Conservation (phyloP, 2,329 filamentous ascomycete species). For the Talaromyces sp. region DNA sequence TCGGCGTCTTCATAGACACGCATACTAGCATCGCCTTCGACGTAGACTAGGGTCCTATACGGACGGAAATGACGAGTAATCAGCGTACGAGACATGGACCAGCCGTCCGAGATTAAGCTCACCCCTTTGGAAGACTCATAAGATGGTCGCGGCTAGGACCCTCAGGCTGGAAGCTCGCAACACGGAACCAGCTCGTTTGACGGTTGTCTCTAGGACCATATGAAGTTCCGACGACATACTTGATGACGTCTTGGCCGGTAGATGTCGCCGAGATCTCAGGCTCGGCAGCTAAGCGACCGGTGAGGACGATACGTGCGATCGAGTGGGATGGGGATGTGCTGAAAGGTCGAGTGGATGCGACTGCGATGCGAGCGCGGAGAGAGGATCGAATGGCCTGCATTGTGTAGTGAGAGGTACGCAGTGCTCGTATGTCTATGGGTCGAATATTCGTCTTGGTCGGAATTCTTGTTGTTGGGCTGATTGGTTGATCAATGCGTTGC, state of each 20-base stretch:
- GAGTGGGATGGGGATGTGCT: slow-evolving; percentile 58
- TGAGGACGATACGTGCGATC: slow-evolving; percentile 75
- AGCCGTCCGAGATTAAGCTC: slow-evolving; percentile 37
- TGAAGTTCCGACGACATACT: slow-evolving; percentile 69
- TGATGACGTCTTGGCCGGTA: slow-evolving; percentile 67
- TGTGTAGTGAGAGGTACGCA: background rate
- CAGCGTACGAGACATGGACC: background rate
- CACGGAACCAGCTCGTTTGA: slow-evolving; percentile 78
- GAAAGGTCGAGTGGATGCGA: slow-evolving; percentile 59
- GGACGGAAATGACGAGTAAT: background rate
- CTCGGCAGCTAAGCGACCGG: slow-evolving; percentile 74
- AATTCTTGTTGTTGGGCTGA: background rate
- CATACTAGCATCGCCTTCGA: slow-evolving; percentile 77
- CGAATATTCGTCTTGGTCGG: background rate
- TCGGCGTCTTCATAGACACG: slow-evolving; percentile 63
- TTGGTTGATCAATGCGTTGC: background rate
- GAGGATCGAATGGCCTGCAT: slow-evolving; percentile 39
- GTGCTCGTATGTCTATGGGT: background rate
- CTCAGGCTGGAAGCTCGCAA: slow-evolving; percentile 66
- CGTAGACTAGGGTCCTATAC: slow-evolving; percentile 66
- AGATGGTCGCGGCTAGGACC: slow-evolving; percentile 67
- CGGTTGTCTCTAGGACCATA: slow-evolving; percentile 63
- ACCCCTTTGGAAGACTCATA: slow-evolving; percentile 77
- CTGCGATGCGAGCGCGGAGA: slow-evolving; percentile 42
- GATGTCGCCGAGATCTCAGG: slow-evolving; percentile 70